These are phyloP conservation scores for Umbelopsis vinacea DNA, from an alignment of 192 early-diverging fungal genomes.

Conservation along the genomic window DNA sequence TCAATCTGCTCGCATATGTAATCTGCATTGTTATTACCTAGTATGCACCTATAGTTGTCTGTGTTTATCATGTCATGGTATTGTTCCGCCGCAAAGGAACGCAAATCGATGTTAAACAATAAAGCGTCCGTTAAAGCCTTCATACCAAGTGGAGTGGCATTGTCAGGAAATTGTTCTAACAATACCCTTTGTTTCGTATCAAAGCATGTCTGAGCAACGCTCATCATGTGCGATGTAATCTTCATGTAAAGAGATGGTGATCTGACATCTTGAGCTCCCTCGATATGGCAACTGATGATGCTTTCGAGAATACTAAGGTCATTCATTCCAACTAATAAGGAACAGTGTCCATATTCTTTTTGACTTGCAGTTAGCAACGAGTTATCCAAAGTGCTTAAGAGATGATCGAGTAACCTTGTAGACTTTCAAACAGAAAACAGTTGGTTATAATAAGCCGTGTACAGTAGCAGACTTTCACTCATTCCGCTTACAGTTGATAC, in stretches of 20 bases:
- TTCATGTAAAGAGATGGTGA: neutral
- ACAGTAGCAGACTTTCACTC: neutral
- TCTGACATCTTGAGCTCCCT: neutral
- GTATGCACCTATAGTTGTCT: too few relatives aligned
- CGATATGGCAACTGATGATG: neutral
- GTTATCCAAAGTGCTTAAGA: neutral
- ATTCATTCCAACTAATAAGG: neutral
- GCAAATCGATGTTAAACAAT: too few relatives aligned
- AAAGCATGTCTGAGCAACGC: neutral
- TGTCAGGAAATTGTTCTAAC: neutral
- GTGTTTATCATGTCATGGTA: too few relatives aligned
- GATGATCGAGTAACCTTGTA: neutral
- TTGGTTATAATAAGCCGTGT: neutral
- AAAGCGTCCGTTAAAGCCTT: too few relatives aligned
- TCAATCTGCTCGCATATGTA: too few relatives aligned
- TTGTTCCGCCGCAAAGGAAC: too few relatives aligned
- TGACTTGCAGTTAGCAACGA: neutral
- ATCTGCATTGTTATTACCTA: too few relatives aligned
- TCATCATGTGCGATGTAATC: neutral
- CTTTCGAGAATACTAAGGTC: neutral
- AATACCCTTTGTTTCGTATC: neutral
- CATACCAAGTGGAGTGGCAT: neutral
- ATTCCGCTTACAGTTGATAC: neutral
- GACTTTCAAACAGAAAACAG: neutral
- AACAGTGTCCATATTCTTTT: neutral